Percentiles rank a stretch among this genome's conserved stretches.
phyloP scores from a whole-genome alignment of 2,329 filamentous ascomycete species.

The Colletotrichum sp. region DNA sequence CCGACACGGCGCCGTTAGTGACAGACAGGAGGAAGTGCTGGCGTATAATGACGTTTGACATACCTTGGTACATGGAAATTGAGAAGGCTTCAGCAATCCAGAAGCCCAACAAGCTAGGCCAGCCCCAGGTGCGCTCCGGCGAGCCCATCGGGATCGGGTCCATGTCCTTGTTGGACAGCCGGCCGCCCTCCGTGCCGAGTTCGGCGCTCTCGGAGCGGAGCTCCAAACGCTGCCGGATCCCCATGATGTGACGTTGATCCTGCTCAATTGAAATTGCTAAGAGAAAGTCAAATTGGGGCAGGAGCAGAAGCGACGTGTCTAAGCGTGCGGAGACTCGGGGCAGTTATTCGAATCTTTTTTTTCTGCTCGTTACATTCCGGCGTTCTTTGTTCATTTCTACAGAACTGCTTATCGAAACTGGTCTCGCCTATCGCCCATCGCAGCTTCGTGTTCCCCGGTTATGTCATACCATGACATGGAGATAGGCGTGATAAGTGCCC shows the following conservation, averaged over 20 bases:
- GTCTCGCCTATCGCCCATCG: neutral
- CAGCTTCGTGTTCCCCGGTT: neutral
- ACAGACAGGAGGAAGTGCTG: neutral
- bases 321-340: neutral
- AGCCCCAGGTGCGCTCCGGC: slow-evolving; percentile 21
- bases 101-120: slow-evolving; percentile 23
- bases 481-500: slow-evolving; percentile 1
- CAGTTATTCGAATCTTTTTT: neutral
- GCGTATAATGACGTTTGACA: neutral
- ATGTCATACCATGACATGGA: neutral
- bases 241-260: neutral
- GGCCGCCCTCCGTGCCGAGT: slow-evolving; percentile 12
- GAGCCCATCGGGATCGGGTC: slow-evolving; percentile 23
- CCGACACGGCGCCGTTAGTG: neutral
- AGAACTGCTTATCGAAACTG: neutral
- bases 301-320: neutral
- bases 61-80: slow-evolving; percentile 22
- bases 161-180: slow-evolving; percentile 23
- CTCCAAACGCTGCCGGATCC: neutral
- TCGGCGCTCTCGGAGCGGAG: slow-evolving; percentile 10
- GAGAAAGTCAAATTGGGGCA: neutral
- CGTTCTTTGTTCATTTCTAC: neutral
- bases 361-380: neutral
- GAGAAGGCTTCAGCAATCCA: slow-evolving; percentile 24
- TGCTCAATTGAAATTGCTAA: neutral